Evolutionary conservation across 257 asterid species (phyloP).

Genomic region (Nicotiana tomentosiformis): DNA sequence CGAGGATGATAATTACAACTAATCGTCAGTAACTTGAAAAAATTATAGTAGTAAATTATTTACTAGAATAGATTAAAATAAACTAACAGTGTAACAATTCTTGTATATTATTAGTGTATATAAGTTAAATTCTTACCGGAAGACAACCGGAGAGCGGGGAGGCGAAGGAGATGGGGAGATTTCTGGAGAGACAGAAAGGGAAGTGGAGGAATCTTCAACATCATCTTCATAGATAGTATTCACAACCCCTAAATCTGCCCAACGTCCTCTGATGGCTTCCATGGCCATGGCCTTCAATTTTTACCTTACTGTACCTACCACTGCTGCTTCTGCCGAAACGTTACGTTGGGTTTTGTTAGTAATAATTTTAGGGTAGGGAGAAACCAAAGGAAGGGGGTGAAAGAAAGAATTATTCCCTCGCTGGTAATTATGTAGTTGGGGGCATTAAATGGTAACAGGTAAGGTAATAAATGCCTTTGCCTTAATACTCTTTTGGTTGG

Average conservation of each 20-base stretch:
- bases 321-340: constrained; percentile 1
- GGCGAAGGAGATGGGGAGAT: constrained; percentile 34
- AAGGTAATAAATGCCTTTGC: constrained; percentile 1
- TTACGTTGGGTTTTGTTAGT: background rate
- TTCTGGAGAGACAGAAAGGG: constrained; percentile 33
- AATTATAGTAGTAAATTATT: no score
- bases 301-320: background rate
- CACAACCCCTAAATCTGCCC: constrained; percentile 60
- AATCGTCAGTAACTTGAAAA: background rate
- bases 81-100: no score
- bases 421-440: constrained; percentile 4
- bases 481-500: background rate
- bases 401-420: background rate
- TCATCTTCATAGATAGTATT: constrained; percentile 78
- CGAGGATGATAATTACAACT: background rate
- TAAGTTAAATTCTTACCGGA: constrained; percentile 21
- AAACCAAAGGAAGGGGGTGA: background rate
- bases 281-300: background rate
- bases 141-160: constrained; percentile 20
- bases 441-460: constrained; percentile 1
- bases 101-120: no score
- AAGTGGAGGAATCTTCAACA: constrained; percentile 28
- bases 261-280: constrained; percentile 18
- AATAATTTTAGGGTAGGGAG: background rate
- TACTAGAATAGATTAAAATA: no score